Percentiles rank a stretch among this genome's conserved stretches.
Evolutionary conservation across 192 early-diverging fungal genomes (phyloP).

Genomic region (Diversispora eburnea): DNA sequence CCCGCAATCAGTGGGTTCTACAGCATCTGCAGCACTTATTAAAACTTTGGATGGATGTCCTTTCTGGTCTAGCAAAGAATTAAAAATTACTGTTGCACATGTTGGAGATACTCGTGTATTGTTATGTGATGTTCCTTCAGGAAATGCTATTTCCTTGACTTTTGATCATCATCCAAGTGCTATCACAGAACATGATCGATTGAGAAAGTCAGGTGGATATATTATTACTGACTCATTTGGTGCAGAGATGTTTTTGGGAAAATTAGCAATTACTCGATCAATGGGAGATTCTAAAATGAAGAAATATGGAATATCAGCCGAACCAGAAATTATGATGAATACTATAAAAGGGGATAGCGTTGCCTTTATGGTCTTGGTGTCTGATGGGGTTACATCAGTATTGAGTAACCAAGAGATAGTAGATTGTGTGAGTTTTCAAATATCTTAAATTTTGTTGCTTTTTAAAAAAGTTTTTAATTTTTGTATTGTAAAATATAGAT

Average conservation of each 20-base stretch:
- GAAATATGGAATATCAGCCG: conserved; percentile 66
- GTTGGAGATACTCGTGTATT: conserved; percentile 69
- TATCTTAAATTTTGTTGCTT: conserved; percentile 1
- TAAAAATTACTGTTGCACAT: conserved; percentile 60
- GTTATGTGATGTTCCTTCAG: conserved; percentile 54
- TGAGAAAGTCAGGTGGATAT: conserved; percentile 66
- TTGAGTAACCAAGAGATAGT: conserved; percentile 74
- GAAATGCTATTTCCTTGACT: conserved; percentile 55
- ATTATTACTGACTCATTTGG: conserved; percentile 75
- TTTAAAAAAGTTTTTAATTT: background rate
- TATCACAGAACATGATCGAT: conserved; percentile 54
- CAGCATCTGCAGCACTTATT: conserved; percentile 61
- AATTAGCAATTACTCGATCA: conserved; percentile 62
- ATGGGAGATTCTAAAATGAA: conserved; percentile 70
- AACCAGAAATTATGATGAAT: conserved; percentile 60
- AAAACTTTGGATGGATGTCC: conserved; percentile 59
- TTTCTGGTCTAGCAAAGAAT: conserved; percentile 62
- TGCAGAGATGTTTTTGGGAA: conserved; percentile 64
- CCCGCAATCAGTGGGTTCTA: conserved; percentile 58
- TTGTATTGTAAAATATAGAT: conserved; percentile 29
- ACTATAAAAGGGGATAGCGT: conserved; percentile 56
- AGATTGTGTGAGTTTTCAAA: conserved; percentile 48
- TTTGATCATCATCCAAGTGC: conserved; percentile 68
- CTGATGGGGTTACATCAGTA: conserved; percentile 67
- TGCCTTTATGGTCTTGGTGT: conserved; percentile 64